phyloP scores from a whole-genome alignment of 345 rosid genomes.

The Boechera retrofracta region DNA sequence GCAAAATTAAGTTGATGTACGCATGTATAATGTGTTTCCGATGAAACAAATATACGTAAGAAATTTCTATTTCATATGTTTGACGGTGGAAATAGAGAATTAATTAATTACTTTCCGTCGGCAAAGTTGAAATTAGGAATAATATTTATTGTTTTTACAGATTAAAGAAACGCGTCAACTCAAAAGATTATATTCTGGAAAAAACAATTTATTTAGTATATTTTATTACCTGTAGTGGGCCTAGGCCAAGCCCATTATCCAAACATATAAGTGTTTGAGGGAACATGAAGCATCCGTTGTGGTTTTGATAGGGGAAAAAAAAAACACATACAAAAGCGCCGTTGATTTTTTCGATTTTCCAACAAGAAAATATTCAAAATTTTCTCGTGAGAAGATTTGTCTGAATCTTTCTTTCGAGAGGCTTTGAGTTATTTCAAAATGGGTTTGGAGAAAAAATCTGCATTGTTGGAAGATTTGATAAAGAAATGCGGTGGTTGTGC shows the following conservation, averaged over 20 bases:
- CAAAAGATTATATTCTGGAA: neutral
- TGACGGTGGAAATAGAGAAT: slow-evolving; percentile 42
- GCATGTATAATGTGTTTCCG: slow-evolving; percentile 13
- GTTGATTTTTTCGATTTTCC: slow-evolving; percentile 32
- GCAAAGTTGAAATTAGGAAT: slow-evolving; percentile 31
- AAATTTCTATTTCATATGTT: slow-evolving; percentile 11
- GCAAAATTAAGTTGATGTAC: slow-evolving; percentile 1
- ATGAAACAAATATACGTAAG: neutral
- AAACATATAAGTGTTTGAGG: slow-evolving; percentile 39
- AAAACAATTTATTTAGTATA: neutral
- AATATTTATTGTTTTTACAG: slow-evolving; percentile 14
- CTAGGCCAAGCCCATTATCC: slow-evolving; percentile 41
- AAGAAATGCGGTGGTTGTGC: slow-evolving; percentile 85
- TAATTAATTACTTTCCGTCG: neutral
- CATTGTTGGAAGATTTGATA: slow-evolving; percentile 68
- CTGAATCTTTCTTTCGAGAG: neutral
- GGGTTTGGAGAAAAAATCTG: slow-evolving; percentile 53
- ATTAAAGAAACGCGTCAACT: slow-evolving; percentile 38
- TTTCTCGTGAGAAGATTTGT: neutral
- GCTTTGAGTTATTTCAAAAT: slow-evolving; percentile 32
- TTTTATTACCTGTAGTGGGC: slow-evolving; percentile 31
- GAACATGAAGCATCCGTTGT: slow-evolving; percentile 39
- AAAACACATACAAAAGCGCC: slow-evolving; percentile 30
- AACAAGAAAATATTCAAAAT: slow-evolving; percentile 1
- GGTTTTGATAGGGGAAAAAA: neutral